phyloP scores from a whole-genome alignment of 805 yeast genomes.

The Ogataea polymorpha region DNA sequence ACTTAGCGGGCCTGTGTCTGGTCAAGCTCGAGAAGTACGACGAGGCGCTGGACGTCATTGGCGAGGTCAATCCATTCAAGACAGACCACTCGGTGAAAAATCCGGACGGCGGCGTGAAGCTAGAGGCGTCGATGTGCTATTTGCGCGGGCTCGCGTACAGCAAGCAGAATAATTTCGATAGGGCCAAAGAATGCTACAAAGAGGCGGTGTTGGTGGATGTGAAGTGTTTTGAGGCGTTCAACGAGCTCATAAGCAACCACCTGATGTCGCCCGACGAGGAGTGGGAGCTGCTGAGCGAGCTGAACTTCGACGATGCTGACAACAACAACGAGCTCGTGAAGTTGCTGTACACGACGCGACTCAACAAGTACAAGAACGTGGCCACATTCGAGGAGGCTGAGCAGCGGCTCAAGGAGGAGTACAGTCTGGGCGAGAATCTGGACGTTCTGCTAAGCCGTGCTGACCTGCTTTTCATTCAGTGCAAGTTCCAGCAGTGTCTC shows the following conservation, averaged over 20 bases:
- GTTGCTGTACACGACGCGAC: slow-evolving; percentile 67
- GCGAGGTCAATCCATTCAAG: slow-evolving; percentile 74
- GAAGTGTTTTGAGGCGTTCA: slow-evolving; percentile 90
- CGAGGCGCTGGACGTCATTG: slow-evolving; percentile 82
- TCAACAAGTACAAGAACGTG: slow-evolving; percentile 69
- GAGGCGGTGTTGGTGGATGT: slow-evolving; percentile 87
- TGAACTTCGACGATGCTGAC: slow-evolving; percentile 70
- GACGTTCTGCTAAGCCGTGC: slow-evolving; percentile 71
- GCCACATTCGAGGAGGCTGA: slow-evolving; percentile 63
- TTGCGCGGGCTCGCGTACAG: slow-evolving; percentile 81
- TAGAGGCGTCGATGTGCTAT: slow-evolving; percentile 84
- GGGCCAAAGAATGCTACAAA: slow-evolving; percentile 80
- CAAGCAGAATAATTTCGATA: slow-evolving; percentile 76
- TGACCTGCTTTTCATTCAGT: slow-evolving; percentile 67
- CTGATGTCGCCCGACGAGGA: slow-evolving; percentile 81
- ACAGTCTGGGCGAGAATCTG: slow-evolving; percentile 61
- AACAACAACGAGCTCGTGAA: slow-evolving; percentile 80
- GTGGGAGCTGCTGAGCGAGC: slow-evolving; percentile 67
- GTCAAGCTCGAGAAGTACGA: slow-evolving; percentile 76
- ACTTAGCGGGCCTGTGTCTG: slow-evolving; percentile 72
- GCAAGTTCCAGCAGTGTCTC: slow-evolving; percentile 75
- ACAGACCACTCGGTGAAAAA: slow-evolving; percentile 36
- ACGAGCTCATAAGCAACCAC: slow-evolving; percentile 68
- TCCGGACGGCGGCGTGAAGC: slow-evolving; percentile 78
- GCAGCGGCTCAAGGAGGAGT: slow-evolving; percentile 63